Base-by-base conservation (phyloP, 306 rosid genomes). In the Castanea sativa region DNA sequence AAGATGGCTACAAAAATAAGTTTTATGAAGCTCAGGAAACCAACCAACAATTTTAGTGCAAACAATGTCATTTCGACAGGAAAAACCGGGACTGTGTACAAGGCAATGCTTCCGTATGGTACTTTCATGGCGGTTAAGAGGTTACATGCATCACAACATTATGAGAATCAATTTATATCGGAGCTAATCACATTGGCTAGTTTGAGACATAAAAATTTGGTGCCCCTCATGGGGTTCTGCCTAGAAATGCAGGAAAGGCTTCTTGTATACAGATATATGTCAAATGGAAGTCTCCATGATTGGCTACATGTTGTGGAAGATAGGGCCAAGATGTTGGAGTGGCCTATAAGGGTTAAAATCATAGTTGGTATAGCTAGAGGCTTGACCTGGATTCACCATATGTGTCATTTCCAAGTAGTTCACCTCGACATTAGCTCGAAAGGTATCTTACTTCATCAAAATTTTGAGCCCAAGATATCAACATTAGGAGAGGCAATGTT, bases 301-400 rank as follows among this genome's bases (percentile, higher is more conserved):
- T 83, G 85, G 87, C 75, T 86, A 32, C 43, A 77, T 49, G 85
- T 78, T 45, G 33, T 25, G 16, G 81, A 61, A 56, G 56, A 60
- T 55, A 67, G 32, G 67, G 79, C 35, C 18, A 76, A 64, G 84
- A 76, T 70, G 52, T 12, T 6, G 80, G 5, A 71, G 71, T 80
- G 53, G 53, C 15, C 53, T 12, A 10, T 49, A 49, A 49, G 53
- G 53, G 53, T 49, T 49, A 49, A 49, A 41, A 78, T 86, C 71
- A 87, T 79, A 63, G 71, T 86, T 74, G 87, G 89, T 29, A 27
- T 83, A 11, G 87, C 83, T 19, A 83, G 79, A 81, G 87, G 79
- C 0, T 38, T 86, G 65, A 69, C 85, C n/a, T 83, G 85, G 87
- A 71, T 86, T 2, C 89, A 86, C 30, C 83, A 86, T 30, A 60